phyloP scores from a whole-genome alignment of 768 basidiomycete genomes.

The Leccinum uliginosum region DNA sequence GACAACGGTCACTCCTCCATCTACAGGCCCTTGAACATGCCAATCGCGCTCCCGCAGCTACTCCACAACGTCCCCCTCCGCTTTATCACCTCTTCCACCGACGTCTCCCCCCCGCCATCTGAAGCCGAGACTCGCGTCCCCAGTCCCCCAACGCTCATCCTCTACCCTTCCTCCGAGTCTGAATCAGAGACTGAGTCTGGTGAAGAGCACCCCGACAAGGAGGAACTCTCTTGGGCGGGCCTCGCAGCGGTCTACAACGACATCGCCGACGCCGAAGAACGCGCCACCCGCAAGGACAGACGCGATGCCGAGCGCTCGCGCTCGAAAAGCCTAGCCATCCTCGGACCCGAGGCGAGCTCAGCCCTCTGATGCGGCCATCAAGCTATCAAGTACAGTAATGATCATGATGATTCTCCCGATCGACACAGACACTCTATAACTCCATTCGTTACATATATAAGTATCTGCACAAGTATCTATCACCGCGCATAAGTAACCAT shows the following conservation, averaged over 20 bases:
- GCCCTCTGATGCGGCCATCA: background rate
- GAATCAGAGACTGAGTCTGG: background rate
- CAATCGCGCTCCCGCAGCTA: conserved; percentile 6
- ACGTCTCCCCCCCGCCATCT: background rate
- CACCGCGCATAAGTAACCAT: background rate
- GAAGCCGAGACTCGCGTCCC: background rate
- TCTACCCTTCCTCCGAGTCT: background rate
- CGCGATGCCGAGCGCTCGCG: conserved; percentile 11
- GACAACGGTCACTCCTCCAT: background rate
- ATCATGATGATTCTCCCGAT: background rate
- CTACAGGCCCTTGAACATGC: background rate
- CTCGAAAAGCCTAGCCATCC: conserved; percentile 4
- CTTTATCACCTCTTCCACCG: background rate
- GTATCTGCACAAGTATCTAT: background rate
- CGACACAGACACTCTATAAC: background rate
- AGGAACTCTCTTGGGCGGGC: background rate
- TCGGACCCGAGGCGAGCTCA: conserved; percentile 1
- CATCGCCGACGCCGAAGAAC: conserved; percentile 2
- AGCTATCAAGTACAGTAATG: background rate
- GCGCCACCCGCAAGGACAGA: conserved; percentile 2
- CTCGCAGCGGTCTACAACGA: background rate
- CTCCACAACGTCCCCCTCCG: conserved; percentile 1
- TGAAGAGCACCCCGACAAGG: background rate
- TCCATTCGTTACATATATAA: background rate
- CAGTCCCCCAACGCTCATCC: background rate